Evolutionary conservation across 495 filamentous ascomycete genomes (phyloP).

Genomic region (Podospora conica): DNA sequence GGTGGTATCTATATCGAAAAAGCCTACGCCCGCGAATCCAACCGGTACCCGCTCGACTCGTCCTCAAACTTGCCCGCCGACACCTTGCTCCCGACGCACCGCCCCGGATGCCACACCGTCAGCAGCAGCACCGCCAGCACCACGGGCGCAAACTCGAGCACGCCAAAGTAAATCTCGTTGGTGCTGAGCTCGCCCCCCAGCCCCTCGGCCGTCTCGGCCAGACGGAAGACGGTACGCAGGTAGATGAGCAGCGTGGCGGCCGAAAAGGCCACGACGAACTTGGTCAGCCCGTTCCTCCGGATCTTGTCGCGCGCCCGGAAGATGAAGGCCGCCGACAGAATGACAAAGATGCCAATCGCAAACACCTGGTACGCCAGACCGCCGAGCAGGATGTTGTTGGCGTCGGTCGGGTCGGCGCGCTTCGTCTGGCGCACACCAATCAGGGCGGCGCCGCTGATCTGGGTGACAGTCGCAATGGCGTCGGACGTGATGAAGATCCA

Average conservation of each 20-base stretch:
- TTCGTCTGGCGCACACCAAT: constrained; percentile 40
- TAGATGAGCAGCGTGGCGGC: constrained; percentile 44
- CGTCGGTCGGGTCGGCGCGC: constrained; percentile 35
- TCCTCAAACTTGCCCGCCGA: neutral
- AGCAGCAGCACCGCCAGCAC: constrained; percentile 41
- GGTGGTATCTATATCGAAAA: neutral
- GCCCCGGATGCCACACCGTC: constrained; percentile 44
- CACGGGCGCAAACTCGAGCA: constrained; percentile 48
- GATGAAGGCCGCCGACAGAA: constrained; percentile 31
- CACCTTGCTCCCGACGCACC: constrained; percentile 26
- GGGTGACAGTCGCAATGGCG: constrained; percentile 44
- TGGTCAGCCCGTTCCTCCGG: constrained; percentile 2
- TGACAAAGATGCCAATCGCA: constrained; percentile 43
- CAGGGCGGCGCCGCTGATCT: constrained; percentile 45
- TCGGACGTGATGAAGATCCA: constrained; percentile 46
- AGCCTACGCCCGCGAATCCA: neutral
- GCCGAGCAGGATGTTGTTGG: constrained; percentile 47
- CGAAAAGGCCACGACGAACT: constrained; percentile 36
- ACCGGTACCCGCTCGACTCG: neutral
- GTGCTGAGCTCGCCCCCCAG: constrained; percentile 38
- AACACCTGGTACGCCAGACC: constrained; percentile 47
- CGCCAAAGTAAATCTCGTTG: constrained; percentile 47
- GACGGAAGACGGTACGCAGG: constrained; percentile 46
- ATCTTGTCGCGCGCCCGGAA: constrained; percentile 15
- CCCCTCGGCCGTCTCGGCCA: constrained; percentile 51